Evolutionary conservation across 441 rosid species (phyloP), one percentile per base, ranked within the genome.

Genomic region (Pelargonium citronellum): DNA sequence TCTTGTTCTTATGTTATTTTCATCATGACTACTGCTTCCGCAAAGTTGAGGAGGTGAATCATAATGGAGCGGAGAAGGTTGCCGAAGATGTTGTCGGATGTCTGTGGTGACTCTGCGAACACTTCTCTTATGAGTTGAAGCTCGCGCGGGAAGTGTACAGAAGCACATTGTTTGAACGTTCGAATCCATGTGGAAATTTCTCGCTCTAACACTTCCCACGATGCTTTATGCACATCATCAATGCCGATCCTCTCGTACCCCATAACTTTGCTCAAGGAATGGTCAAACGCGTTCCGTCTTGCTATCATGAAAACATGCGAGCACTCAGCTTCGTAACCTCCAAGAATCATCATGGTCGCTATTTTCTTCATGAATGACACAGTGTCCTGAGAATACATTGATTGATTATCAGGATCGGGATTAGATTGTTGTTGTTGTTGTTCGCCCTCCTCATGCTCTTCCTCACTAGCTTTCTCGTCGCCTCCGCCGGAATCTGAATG

Each of bases 201-300:
- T 57, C 88, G 78, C 76, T 91, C 96, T n/a, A 94, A 43, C 0
- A 82, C 67, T 16, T 91, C 97, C 97, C 97, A 90, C 3, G 69
- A 80, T 95, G 86, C 86, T 74, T 80, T 94, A 53, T 83, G 98
- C 46, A 86, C 87, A 19, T 92, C 98, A 17, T 92, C 98, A 1
- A 89, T 84, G 79, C 97, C 87, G 39, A 81, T 72, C 71, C 81
- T 87, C 80, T 89, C 88, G 62, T 89, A 91, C 34, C 96, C 96
- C 3, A 51, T 51, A 17, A 83, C 63, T 6, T 82, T 80, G 73
- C 67, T 78, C 67, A 92, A 73, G 11, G 75, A 73, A n/a, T 80
- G 86, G 64, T 87, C 91, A 55, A 91, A 80, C 0, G 83, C 83
- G 55, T 80, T 74, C 74, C 91, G 82, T 72, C 98, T 85, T n/a